These are phyloP conservation scores for Geotrichum candidum DNA, from an alignment of 1,139 yeast species.

Conservation along the genomic window DNA sequence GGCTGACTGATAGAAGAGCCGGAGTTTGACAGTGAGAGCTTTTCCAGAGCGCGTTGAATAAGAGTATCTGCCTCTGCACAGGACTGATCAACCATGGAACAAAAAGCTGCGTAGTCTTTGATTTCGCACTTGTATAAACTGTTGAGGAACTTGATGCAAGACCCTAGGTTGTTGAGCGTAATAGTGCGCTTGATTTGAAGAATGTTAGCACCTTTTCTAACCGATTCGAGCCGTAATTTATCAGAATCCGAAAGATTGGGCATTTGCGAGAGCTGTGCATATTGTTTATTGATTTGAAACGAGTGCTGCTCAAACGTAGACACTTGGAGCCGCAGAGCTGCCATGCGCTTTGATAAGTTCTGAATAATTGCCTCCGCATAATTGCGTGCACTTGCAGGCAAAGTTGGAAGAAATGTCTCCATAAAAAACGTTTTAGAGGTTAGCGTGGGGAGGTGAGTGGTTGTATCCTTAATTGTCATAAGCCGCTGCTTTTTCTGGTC, in stretches of 20 bases:
- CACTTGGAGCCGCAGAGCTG: not conserved
- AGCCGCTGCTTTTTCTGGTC: not conserved
- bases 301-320: conserved; percentile 3
- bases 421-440: not conserved
- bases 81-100: not conserved
- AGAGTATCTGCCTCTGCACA: conserved; percentile 1
- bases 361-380: not conserved
- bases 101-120: not conserved
- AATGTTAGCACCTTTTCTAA: not conserved
- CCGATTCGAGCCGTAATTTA: not conserved
- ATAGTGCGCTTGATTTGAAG: not conserved
- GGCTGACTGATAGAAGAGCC: not conserved
- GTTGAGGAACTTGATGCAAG: not conserved
- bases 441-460: not conserved
- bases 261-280: not conserved
- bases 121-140: not conserved
- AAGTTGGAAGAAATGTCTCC: not conserved
- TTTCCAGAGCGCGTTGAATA: conserved; percentile 1
- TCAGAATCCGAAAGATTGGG: not conserved
- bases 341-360: not conserved
- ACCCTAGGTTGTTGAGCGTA: not conserved
- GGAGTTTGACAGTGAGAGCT: not conserved
- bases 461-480: not conserved
- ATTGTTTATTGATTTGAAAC: not conserved
- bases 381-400: not conserved